These are phyloP conservation scores for Plasmodium coatneyi DNA, from an alignment of 169 alveolate genomes.

Conservation along the genomic window DNA sequence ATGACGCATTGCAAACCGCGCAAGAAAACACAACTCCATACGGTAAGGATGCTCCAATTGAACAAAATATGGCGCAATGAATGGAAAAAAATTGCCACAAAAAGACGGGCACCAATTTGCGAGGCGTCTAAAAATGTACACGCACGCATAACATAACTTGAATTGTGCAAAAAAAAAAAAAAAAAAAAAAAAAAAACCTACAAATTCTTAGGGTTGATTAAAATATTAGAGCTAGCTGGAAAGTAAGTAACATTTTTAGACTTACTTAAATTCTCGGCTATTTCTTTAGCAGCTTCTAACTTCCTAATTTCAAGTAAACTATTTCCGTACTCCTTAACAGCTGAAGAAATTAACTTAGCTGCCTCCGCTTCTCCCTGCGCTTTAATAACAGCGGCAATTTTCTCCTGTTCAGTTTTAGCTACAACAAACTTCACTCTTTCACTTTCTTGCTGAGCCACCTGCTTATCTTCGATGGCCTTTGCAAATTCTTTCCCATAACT, in stretches of 20 bases:
- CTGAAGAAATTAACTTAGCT: constrained; percentile 95
- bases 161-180: background rate
- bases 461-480: constrained; percentile 98
- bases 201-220: constrained; percentile 73
- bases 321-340: constrained; percentile 94
- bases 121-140: background rate
- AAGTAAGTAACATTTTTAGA: constrained; percentile 93
- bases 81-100: background rate
- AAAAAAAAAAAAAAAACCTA: background rate
- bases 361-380: constrained; percentile 99
- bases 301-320: constrained; percentile 96
- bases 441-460: constrained; percentile 98
- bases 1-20: background rate
- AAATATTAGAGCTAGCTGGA: constrained; percentile 81
- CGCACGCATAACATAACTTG: background rate
- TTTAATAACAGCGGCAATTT: constrained; percentile 94
- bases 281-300: constrained; percentile 97
- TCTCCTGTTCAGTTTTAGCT: constrained; percentile 95
- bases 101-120: background rate
- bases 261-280: constrained; percentile 93
- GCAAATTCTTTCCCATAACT: constrained; percentile 97
- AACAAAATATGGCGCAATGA: background rate
- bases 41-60: background rate
- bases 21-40: background rate
- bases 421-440: constrained; percentile 97